A percentile compares a stretch with the other conserved stretches of the same genome.
Conservation (phyloP, 108 stramenopile species). For the Cyclotella kingstonii region DNA sequence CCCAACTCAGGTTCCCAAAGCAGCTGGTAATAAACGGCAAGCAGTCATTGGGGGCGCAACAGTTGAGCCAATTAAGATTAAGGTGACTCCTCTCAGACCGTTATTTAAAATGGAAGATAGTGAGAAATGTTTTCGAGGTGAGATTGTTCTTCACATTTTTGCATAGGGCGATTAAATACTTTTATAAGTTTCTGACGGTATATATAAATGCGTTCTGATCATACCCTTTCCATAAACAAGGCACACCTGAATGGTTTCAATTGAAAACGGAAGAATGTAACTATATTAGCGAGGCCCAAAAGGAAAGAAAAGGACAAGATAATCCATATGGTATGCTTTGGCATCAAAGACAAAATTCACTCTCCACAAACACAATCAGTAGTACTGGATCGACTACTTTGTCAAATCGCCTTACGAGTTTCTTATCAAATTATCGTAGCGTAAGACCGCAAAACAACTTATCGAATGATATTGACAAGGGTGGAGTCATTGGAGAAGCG, state of each 20-base stretch:
- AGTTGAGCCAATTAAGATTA: slow-evolving; percentile 75
- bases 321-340: not conserved
- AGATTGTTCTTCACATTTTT: too few species aligned
- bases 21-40: slow-evolving; percentile 18
- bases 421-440: slow-evolving; percentile 20
- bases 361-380: slow-evolving; percentile 28
- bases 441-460: slow-evolving; percentile 12
- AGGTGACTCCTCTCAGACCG: slow-evolving; percentile 83
- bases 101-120: slow-evolving; percentile 47
- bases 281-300: slow-evolving; percentile 7
- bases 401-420: slow-evolving; percentile 22
- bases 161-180: too few species aligned
- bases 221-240: too few species aligned
- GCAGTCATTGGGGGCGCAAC: slow-evolving; percentile 59
- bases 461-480: slow-evolving; percentile 19
- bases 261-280: slow-evolving; percentile 37
- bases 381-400: slow-evolving; percentile 28
- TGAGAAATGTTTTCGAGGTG: slow-evolving; percentile 64
- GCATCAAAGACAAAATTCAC: slow-evolving; percentile 27
- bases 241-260: slow-evolving; percentile 47
- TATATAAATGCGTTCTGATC: too few species aligned
- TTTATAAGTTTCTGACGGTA: too few species aligned
- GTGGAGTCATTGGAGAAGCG: slow-evolving; percentile 38
- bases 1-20: slow-evolving; percentile 27
- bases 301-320: slow-evolving; percentile 1